Base-by-base conservation (phyloP, 1,284 basidiomycete species). In the Rhodofomes roseus region DNA sequence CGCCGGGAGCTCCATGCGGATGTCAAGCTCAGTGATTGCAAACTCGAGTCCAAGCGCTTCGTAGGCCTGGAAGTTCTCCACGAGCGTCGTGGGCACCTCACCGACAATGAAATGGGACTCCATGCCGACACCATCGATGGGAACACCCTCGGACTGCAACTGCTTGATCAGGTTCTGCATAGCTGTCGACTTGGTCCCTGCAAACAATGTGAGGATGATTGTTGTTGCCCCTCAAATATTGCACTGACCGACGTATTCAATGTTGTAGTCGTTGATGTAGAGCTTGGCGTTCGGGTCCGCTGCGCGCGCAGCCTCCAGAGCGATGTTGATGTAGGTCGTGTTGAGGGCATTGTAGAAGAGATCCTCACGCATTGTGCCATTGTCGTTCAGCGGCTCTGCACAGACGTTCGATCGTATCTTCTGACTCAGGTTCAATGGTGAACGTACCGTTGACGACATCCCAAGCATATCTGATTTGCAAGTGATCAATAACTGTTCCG, bases 191-290 rank as follows among this genome's bases (percentile, higher is more conserved):
- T 83, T 82, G 36, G 73, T 70, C 40, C 78, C 74, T 65, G 18
- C n/a, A 16, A 14, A 6, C 5, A 39, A 39, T 39, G 31, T 39
- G 5, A n/a, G 12, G 4, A 16, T n/a, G 5, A 9, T 12, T 14
- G 8, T 7, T 22, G 22, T 18, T 48, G 11, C 23, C 5, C 23
- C 5, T 29, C 5, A 27, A 29, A 31, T n/a, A n/a, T n/a, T 48
- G 4, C 9, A 50, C 65, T 25, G 44, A 66, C 66, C 66, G 44
- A 54, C 54, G 39, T 64, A 66, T 54, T 72, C 71, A 54, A 71
- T 68, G 63, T 72, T 85, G 74, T 81, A 86, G 65, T 85, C 83
- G 65, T 85, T 86, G 72, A 85, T 81, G 62, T 68, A 70, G 16
- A 71, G 64, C 68, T 73, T 70, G 6, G 79, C 74, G 53, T 68